Base-by-base conservation (phyloP, 2,329 filamentous ascomycete species). In the Monilinia laxa region DNA sequence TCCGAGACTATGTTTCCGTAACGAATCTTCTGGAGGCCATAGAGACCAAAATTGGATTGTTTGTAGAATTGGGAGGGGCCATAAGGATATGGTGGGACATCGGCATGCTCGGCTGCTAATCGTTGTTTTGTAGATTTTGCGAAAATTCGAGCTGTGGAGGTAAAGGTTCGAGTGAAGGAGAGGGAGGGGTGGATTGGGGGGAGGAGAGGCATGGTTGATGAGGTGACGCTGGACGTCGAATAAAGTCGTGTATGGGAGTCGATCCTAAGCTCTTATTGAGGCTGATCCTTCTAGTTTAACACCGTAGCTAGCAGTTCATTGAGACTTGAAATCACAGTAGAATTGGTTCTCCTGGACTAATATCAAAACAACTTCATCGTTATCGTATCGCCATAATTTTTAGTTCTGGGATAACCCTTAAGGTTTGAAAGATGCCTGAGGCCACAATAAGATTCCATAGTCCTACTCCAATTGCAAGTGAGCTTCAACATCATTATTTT, bases 1-100 rank as follows among this genome's bases (percentile, higher is more conserved):
- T 84, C 81, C 55, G 87, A 87, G 62, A 94, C 87, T 72, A 86
- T 90, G 84, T 94, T 93, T 77, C 91, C 91, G 78, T 90, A 92
- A 62, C 87, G 90, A 76, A 93, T 90, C 74, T 86, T 86, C 70
- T 86, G 81, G 52, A 79, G 79, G 72, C 89, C 91, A 80, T 91
- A 92, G 11, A 93, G 86, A 56, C 90, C 90, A 67, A 81, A 83
- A 81, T 93, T 91, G 72, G 89, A 88, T 79, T 95, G 91, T 80
- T 94, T 93, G 84, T 91, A 95, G 71, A 88, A 80, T 70, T 77
- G 81, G 66, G 88, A 85, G 64, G 85, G 84, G 59, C 90, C 90
- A 79, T 91, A 89, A 0, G 91, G 91, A 78, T 95, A 95, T 3
- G 82, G 80, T 14, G 87, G 87, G 77, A 80, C 67, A 76, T 62